Evolutionary conservation across 2,329 filamentous ascomycete genomes (phyloP).

Genomic region (Cercospora zeae-maydis): DNA sequence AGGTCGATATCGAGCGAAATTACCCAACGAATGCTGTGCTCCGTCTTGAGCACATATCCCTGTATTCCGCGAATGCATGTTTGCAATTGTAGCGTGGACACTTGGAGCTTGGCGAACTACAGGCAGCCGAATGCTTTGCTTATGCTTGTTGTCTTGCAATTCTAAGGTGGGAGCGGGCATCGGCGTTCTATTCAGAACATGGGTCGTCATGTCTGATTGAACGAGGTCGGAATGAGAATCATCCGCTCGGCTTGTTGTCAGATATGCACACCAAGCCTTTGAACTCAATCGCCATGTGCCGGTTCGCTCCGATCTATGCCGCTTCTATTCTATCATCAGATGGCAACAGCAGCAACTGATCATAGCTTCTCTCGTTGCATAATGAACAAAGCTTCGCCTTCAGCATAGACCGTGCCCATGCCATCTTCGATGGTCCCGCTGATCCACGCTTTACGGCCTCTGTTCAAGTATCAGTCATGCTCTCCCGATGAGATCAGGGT

Average conservation of each 20-base stretch:
- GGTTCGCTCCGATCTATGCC: neutral
- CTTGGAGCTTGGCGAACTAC: no score
- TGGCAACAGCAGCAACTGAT: neutral
- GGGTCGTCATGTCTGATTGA: no score
- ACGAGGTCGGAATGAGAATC: neutral
- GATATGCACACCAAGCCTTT: no score
- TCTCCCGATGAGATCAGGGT: neutral
- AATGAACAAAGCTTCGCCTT: conserved; percentile 7
- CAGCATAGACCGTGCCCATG: conserved; percentile 13
- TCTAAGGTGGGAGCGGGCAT: no score
- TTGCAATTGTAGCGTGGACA: no score
- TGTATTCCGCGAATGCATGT: no score
- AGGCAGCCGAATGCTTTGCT: no score
- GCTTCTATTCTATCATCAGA: neutral
- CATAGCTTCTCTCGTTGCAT: conserved; percentile 2
- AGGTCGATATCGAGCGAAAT: conserved; percentile 17
- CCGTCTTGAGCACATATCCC: no score
- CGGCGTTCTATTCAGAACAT: no score
- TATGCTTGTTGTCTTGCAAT: no score
- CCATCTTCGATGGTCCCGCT: conserved; percentile 17
- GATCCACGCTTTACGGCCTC: conserved; percentile 15
- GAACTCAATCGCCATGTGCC: no score
- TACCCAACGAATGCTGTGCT: no score
- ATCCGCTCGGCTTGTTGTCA: neutral
- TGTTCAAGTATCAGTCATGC: neutral